A percentile compares a stretch with the other conserved stretches of the same genome.
phyloP scores from a whole-genome alignment of 805 yeast species.

The Spathaspora hagerdaliae region DNA sequence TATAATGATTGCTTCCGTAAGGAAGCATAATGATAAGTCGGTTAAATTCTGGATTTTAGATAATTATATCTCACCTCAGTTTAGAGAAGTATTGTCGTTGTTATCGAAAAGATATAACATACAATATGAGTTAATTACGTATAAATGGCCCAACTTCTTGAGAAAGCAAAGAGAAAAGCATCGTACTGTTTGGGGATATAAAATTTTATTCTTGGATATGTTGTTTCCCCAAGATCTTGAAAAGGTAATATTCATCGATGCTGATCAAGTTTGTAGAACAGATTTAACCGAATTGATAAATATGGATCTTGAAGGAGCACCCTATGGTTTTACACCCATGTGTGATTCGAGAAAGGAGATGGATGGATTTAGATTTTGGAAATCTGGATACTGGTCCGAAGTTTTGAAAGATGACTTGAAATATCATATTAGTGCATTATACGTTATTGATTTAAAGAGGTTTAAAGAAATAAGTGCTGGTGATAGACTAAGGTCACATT shows the following conservation, averaged over 20 bases:
- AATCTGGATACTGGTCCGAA: constrained; percentile 83
- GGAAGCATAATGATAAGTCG: constrained; percentile 52
- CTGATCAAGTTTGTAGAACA: constrained; percentile 76
- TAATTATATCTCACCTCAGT: constrained; percentile 69
- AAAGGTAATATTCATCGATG: constrained; percentile 80
- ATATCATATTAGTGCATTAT: constrained; percentile 82
- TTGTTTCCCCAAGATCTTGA: constrained; percentile 75
- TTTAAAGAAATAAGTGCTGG: constrained; percentile 73
- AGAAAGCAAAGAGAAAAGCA: constrained; percentile 74
- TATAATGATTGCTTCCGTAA: constrained; percentile 79
- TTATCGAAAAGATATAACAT: constrained; percentile 59
- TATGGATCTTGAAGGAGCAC: constrained; percentile 70
- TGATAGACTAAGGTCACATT: constrained; percentile 75
- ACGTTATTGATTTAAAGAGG: constrained; percentile 67
- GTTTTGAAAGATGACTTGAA: constrained; percentile 53
- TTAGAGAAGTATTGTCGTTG: constrained; percentile 55
- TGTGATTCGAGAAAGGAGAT: constrained; percentile 73
- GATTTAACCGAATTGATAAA: constrained; percentile 68
- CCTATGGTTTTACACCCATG: constrained; percentile 88
- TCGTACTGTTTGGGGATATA: constrained; percentile 84
- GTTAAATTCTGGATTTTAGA: constrained; percentile 87
- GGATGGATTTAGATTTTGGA: constrained; percentile 91
- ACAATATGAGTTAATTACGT: constrained; percentile 72
- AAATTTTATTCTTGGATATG: constrained; percentile 81
- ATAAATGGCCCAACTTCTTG: constrained; percentile 92